These are phyloP conservation scores for Eremothecium coryli DNA, from an alignment of 1,139 yeast species.

Conservation along the genomic window DNA sequence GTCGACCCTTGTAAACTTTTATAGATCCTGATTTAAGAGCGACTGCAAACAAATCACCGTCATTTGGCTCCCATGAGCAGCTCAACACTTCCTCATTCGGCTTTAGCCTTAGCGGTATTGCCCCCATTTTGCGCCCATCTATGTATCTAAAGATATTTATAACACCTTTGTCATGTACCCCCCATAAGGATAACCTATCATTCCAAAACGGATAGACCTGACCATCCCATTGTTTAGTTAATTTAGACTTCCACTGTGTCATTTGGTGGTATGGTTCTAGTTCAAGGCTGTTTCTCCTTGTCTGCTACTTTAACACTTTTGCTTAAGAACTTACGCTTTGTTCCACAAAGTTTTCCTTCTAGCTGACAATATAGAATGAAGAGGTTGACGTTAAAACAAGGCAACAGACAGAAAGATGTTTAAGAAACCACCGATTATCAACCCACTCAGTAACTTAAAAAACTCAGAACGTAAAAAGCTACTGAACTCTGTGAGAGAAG, in stretches of 20 bases:
- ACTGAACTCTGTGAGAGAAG: conserved; percentile 37
- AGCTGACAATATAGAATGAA: background rate
- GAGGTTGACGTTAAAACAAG: background rate
- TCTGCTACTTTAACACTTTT: too few relatives aligned
- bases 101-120: conserved; percentile 15
- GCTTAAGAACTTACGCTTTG: background rate
- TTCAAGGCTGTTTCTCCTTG: too few relatives aligned
- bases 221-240: conserved; percentile 6
- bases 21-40: conserved; percentile 2
- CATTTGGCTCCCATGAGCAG: conserved; percentile 21
- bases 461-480: conserved; percentile 70
- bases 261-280: background rate
- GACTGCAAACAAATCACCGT: conserved; percentile 19
- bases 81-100: conserved; percentile 15
- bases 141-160: conserved; percentile 7
- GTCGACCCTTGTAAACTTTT: conserved; percentile 1
- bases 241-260: conserved; percentile 5
- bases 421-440: conserved; percentile 54
- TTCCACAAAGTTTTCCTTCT: background rate
- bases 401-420: conserved; percentile 38
- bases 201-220: conserved; percentile 4
- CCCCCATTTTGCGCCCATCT: conserved; percentile 16
- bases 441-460: conserved; percentile 71
- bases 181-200: conserved; percentile 4
- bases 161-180: conserved; percentile 2